Base-by-base conservation (phyloP, 331 rosid genomes). In the Phaseolus coccineus region DNA sequence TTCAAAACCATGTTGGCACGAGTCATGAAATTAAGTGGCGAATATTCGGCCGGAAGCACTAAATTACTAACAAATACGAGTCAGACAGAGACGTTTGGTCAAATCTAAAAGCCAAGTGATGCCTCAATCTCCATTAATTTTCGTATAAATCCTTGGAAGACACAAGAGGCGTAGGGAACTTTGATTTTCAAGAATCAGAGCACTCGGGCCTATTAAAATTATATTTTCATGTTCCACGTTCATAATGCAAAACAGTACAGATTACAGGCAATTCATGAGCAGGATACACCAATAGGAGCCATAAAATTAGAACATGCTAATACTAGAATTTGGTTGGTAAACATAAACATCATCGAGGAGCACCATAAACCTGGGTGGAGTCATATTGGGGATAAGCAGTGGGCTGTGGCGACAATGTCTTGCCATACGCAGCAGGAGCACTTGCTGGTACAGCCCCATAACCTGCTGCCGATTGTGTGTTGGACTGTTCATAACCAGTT, bases 401-500 rank as follows among this genome's bases (percentile, higher is more conserved):
- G 35, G 97, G 97, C 90, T 91, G 99, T 19, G 98, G 99, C 0
- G 97, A 94, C 76, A 86, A 64, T 2, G 97, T 91, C 81, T 94
- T 92, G 44, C 88, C 93, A 52, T 94, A 94, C 2, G 85, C 89
- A 59, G 87, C 90, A 0, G 96, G 85, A 62, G 96, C 93, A 82
- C 59, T 57, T 4, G 85, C 87, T 16, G 90, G 91, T 47, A 82
- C 91, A 12, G 86, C 89, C 3, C 92, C 96, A 80, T 90, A 92
- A 31, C 81, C 90, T 1, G 91, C 90, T 1, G 91, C 92, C 1
- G 93, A 67, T 71, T 88, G 96, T 1, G 87, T 88, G 70, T 85
- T 77, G 1, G 97, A 75, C 80, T 92, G 99, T 11, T 93, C 98
- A 48, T 93, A 95, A 66, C 84, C 85, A 24, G 90, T 90, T 78